These are phyloP conservation scores for Bidens hawaiensis DNA, from an alignment of 140 eudicot species.

Conservation along the genomic window DNA sequence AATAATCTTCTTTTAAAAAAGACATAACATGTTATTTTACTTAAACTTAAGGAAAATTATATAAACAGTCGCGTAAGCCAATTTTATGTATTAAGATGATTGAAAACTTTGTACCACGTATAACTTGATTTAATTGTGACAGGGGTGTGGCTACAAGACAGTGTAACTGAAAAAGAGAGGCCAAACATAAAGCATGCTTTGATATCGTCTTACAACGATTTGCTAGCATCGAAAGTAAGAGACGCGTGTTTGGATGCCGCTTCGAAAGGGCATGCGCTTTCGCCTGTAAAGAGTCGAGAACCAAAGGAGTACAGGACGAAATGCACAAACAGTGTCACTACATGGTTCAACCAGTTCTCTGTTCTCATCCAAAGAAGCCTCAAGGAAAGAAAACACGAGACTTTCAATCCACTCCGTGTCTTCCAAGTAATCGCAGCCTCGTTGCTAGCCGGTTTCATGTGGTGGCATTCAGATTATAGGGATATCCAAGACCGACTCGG, in stretches of 20 bases:
- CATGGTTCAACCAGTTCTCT: constrained; percentile 67
- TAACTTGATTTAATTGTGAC: background rate
- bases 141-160: constrained; percentile 74
- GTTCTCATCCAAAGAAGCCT: constrained; percentile 74
- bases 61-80: background rate
- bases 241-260: constrained; percentile 45
- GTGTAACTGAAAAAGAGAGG: constrained; percentile 49
- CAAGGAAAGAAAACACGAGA: constrained; percentile 80
- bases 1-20: background rate
- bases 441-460: constrained; percentile 71
- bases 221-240: constrained; percentile 64
- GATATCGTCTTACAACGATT: constrained; percentile 56
- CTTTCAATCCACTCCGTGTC: constrained; percentile 78
- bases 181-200: constrained; percentile 62
- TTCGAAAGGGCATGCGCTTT: background rate
- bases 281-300: background rate
- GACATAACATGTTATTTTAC: background rate
- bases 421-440: constrained; percentile 83
- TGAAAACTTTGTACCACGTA: background rate
- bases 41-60: too few species aligned
- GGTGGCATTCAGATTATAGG: constrained; percentile 89
- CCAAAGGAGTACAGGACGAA: constrained; percentile 13
- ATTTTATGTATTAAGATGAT: background rate
- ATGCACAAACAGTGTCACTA: constrained; percentile 25
- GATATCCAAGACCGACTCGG: constrained; percentile 87